These are phyloP conservation scores for Fusarium lateritium DNA, from an alignment of 2,329 filamentous ascomycete species.

Conservation along the genomic window DNA sequence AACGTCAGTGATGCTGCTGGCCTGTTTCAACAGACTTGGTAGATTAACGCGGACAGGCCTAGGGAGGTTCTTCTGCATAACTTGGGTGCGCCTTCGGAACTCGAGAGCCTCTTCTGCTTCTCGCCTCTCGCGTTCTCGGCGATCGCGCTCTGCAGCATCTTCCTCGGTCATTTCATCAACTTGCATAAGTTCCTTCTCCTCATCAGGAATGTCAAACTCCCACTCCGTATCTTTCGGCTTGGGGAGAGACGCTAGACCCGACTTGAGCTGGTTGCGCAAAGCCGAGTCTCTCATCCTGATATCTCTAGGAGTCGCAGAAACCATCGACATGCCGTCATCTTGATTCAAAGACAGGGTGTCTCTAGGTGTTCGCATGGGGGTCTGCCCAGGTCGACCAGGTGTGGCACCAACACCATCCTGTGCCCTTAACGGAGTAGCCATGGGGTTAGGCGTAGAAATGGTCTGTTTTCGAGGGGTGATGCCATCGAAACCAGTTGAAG, in stretches of 20 bases:
- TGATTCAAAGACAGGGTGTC: slow-evolving; percentile 89
- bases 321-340: slow-evolving; percentile 75
- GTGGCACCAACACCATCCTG: slow-evolving; percentile 77
- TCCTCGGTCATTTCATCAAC: slow-evolving; percentile 67
- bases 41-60: slow-evolving; percentile 82
- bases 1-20: slow-evolving; percentile 72
- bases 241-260: slow-evolving; percentile 84
- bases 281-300: slow-evolving; percentile 79
- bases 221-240: slow-evolving; percentile 95
- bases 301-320: slow-evolving; percentile 83
- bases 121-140: slow-evolving; percentile 79
- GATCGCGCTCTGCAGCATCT: slow-evolving; percentile 81
- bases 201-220: slow-evolving; percentile 93
- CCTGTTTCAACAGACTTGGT: slow-evolving; percentile 74
- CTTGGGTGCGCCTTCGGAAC: slow-evolving; percentile 86
- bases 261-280: slow-evolving; percentile 76
- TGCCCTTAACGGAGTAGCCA: slow-evolving; percentile 88
- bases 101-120: slow-evolving; percentile 84
- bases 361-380: slow-evolving; percentile 88
- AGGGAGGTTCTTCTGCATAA: slow-evolving; percentile 88
- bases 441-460: slow-evolving; percentile 92
- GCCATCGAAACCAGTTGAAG: slow-evolving; percentile 90
- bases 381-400: slow-evolving; percentile 79
- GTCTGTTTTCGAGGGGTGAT: slow-evolving; percentile 84
- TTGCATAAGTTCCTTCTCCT: slow-evolving; percentile 73